A percentile compares a stretch with the other conserved stretches of the same genome.
These are phyloP conservation scores for Crepidotus variabilis DNA, from an alignment of 768 basidiomycete genomes.

Conservation along the genomic window DNA sequence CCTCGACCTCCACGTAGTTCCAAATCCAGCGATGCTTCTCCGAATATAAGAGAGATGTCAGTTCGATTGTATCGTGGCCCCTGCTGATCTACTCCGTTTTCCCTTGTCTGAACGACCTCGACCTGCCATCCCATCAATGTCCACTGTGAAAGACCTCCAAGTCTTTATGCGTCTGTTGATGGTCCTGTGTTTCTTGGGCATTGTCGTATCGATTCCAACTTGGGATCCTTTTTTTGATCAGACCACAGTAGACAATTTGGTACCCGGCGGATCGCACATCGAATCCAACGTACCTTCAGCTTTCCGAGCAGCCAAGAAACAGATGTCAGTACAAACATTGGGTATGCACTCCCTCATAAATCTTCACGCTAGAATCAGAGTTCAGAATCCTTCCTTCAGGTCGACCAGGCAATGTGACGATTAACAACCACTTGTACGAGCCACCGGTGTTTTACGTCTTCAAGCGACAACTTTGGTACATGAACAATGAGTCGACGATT, in stretches of 20 bases:
- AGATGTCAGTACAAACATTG: slow-evolving; percentile 21
- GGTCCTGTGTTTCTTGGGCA: slow-evolving; percentile 18
- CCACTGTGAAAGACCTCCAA: not conserved
- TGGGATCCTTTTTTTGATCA: slow-evolving; percentile 36
- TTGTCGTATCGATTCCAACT: slow-evolving; percentile 34
- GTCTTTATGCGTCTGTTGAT: slow-evolving; percentile 5
- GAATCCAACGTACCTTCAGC: slow-evolving; percentile 28
- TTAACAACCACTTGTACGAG: slow-evolving; percentile 25
- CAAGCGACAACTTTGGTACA: slow-evolving; percentile 47
- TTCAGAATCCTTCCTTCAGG: slow-evolving; percentile 25
- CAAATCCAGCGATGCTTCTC: not conserved
- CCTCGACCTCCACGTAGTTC: not conserved
- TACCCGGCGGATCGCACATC: slow-evolving; percentile 39
- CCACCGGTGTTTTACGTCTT: slow-evolving; percentile 54
- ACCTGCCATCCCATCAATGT: not conserved
- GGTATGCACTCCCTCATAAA: too few species aligned
- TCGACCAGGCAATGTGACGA: slow-evolving; percentile 43
- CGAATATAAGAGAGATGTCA: not conserved
- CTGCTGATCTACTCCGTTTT: too few species aligned
- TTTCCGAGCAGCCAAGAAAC: slow-evolving; percentile 19
- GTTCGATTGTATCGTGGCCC: not conserved
- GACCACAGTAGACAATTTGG: slow-evolving; percentile 34
- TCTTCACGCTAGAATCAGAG: not conserved
- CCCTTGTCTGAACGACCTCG: not conserved
- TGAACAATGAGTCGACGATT: slow-evolving; percentile 53